Percentiles rank a stretch among this genome's conserved stretches.
Conservation (phyloP, 164 flowering plant species). For the Dillenia suffruticosa region DNA sequence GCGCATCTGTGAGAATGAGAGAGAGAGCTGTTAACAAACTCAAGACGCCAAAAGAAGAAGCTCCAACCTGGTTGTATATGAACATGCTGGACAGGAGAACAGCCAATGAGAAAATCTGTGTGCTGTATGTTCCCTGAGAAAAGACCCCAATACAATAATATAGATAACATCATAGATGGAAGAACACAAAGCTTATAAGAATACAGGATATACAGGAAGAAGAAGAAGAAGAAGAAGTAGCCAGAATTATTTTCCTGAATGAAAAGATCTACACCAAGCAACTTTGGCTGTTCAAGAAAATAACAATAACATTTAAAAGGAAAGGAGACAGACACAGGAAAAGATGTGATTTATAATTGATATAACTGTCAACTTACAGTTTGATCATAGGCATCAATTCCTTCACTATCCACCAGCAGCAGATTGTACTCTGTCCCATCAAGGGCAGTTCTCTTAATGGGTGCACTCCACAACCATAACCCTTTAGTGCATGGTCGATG, state of each 20-base stretch:
- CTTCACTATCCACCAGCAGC: constrained; percentile 89
- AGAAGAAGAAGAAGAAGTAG: too few species aligned
- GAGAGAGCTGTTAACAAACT: not conserved
- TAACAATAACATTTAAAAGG: not conserved
- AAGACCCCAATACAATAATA: constrained; percentile 3
- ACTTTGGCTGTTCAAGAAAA: too few species aligned
- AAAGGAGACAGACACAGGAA: not conserved
- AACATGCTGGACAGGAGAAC: constrained; percentile 97
- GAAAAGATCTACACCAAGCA: too few species aligned
- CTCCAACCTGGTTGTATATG: constrained; percentile 88
- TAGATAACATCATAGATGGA: not conserved
- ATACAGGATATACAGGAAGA: too few species aligned
- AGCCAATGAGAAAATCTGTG: constrained; percentile 95
- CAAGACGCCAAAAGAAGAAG: constrained; percentile 1
- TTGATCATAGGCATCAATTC: constrained; percentile 99
- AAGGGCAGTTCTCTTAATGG: constrained; percentile 82
- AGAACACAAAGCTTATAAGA: too few species aligned
- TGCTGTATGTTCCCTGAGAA: constrained; percentile 94
- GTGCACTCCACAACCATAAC: constrained; percentile 99
- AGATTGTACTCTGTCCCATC: constrained; percentile 98
- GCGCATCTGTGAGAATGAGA: not conserved
- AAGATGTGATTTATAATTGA: not conserved
- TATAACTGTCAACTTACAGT: constrained; percentile 51
- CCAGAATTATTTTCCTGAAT: too few species aligned
- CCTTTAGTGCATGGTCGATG: constrained; percentile 98